phyloP scores from a whole-genome alignment of 352 stramenopile species.

The Phytopythium montanum region DNA sequence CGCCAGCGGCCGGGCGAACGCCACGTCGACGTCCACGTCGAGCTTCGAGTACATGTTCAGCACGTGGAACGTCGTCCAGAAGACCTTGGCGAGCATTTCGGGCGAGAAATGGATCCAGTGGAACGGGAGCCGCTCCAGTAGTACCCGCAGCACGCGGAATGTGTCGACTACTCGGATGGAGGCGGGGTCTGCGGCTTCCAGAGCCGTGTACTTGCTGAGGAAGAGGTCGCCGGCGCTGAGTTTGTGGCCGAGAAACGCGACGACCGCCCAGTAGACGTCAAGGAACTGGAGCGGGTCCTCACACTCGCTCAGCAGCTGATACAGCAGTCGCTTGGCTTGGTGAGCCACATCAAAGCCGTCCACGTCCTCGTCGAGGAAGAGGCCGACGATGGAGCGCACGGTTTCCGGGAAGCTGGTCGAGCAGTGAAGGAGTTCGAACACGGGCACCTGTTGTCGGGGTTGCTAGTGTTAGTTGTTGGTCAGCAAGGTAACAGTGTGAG shows the following conservation, averaged over 20 bases:
- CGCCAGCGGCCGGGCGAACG: conserved; percentile 18
- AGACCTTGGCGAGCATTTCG: conserved; percentile 35
- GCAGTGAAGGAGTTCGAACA: conserved; percentile 52
- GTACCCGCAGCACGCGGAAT: conserved; percentile 34
- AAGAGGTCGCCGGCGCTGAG: conserved; percentile 23
- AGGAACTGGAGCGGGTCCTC: conserved; percentile 49
- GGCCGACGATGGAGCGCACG: conserved; percentile 21
- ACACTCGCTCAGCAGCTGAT: conserved; percentile 33
- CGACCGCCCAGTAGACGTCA: conserved; percentile 42
- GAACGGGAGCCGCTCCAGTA: conserved; percentile 27
- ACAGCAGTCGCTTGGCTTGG: conserved; percentile 27
- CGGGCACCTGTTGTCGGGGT: conserved; percentile 29
- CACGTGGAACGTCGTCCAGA: conserved; percentile 41
- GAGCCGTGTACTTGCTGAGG: conserved; percentile 19
- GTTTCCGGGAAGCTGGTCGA: conserved; percentile 26
- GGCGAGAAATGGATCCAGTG: conserved; percentile 61
- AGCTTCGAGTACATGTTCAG: conserved; percentile 33
- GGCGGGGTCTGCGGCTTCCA: conserved; percentile 4
- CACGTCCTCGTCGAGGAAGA: conserved; percentile 28
- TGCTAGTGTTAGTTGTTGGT: neutral
- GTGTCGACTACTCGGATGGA: conserved; percentile 25
- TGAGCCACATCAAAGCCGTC: conserved; percentile 8
- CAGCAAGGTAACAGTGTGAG: neutral
- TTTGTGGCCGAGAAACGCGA: conserved; percentile 34
- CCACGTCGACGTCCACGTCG: conserved; percentile 19